Evolutionary conservation across 192 early-diverging fungal genomes (phyloP).

Genomic region (Podila epicladia): DNA sequence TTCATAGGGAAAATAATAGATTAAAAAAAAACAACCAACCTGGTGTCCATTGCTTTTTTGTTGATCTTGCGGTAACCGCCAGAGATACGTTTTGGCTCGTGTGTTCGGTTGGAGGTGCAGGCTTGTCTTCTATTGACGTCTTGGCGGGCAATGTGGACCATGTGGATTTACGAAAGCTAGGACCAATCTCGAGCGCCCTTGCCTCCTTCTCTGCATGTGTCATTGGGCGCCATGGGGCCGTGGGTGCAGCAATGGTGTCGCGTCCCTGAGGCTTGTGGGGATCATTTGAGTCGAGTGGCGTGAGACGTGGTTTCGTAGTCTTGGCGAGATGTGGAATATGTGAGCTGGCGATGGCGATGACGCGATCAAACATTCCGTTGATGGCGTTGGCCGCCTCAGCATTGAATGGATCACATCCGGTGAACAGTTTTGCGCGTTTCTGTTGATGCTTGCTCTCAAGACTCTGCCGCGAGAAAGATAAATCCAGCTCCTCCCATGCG

Average conservation of each 20-base stretch:
- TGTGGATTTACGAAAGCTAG: neutral
- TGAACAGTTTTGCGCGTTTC: neutral
- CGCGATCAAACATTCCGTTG: slow-evolving; percentile 44
- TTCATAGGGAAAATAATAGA: neutral
- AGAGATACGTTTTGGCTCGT: no score
- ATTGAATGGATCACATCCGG: slow-evolving; percentile 29
- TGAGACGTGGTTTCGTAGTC: neutral
- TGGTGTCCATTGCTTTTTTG: no score
- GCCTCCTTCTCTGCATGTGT: neutral
- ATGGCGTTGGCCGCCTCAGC: slow-evolving; percentile 26
- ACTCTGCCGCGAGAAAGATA: neutral
- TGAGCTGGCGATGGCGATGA: slow-evolving; percentile 25
- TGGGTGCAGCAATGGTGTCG: slow-evolving; percentile 26
- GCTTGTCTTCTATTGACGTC: neutral
- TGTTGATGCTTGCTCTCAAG: neutral
- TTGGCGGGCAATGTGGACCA: neutral
- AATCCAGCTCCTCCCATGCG: neutral
- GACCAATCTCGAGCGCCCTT: neutral
- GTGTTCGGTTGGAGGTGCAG: neutral
- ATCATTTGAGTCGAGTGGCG: neutral
- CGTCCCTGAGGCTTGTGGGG: slow-evolving; percentile 17
- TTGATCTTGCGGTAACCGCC: no score
- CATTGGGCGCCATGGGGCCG: neutral
- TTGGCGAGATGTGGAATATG: neutral
- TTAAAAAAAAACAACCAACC: neutral